Evolutionary conservation across 805 yeast genomes (phyloP).

Genomic region (Hermanozyma aechmeae): DNA sequence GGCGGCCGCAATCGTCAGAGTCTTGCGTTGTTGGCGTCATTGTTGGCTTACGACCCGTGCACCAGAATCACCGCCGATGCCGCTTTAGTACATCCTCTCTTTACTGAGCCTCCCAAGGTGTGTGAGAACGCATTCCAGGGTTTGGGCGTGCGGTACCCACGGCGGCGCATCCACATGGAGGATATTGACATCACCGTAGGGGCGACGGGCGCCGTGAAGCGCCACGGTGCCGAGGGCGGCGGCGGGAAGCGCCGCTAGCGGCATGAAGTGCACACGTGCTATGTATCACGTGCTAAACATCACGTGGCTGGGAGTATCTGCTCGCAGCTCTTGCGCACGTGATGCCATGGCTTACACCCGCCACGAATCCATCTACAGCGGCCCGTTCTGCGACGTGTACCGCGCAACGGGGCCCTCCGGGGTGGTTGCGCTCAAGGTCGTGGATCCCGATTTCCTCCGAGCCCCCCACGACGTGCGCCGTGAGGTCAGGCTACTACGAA

Average conservation of each 20-base stretch:
- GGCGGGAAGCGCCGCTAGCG: too few species aligned
- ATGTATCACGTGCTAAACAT: too few species aligned
- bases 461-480: conserved; percentile 27
- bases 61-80: conserved; percentile 68
- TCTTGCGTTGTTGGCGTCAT: conserved; percentile 48
- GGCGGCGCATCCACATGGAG: conserved; percentile 77
- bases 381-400: conserved; percentile 27
- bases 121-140: conserved; percentile 74
- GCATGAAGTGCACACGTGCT: too few species aligned
- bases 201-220: too few species aligned
- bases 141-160: conserved; percentile 66
- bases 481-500: conserved; percentile 20
- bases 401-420: conserved; percentile 1
- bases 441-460: conserved; percentile 24
- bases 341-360: too few species aligned
- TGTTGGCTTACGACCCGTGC: conserved; percentile 79
- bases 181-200: conserved; percentile 77
- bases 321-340: too few species aligned
- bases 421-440: conserved; percentile 24
- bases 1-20: conserved; percentile 71
- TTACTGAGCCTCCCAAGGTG: conserved; percentile 61
- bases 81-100: conserved; percentile 72
- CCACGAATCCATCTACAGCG: conserved; percentile 14
- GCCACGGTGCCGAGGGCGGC: too few species aligned
- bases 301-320: too few species aligned